A percentile compares a stretch with the other conserved stretches of the same genome.
Conservation (phyloP, 2,329 filamentous ascomycete species). For the Penicillium sp. region DNA sequence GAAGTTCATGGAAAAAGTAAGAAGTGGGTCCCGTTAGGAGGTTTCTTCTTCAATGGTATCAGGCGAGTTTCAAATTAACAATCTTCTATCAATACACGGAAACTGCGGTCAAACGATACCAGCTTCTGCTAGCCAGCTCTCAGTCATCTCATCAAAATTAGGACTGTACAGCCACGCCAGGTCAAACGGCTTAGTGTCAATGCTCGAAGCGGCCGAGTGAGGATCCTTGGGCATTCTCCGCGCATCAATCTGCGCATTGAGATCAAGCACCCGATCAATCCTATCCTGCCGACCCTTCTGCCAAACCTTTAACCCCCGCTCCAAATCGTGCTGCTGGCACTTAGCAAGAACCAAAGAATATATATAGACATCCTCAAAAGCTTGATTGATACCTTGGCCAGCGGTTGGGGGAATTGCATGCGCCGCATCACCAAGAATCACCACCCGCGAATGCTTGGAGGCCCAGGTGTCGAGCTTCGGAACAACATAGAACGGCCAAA, state of each 20-base stretch:
- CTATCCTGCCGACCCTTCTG: constrained; percentile 51
- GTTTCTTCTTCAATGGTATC: neutral
- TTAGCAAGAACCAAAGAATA: constrained; percentile 46
- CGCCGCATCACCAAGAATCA: constrained; percentile 62
- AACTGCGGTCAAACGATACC: neutral
- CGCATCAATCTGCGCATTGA: constrained; percentile 53
- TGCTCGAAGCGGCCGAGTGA: constrained; percentile 9
- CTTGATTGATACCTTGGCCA: constrained; percentile 60
- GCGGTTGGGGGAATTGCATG: constrained; percentile 64
- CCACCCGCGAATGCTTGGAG: constrained; percentile 39
- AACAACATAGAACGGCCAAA: constrained; percentile 55
- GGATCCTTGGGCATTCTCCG: constrained; percentile 45
- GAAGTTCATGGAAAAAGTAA: constrained; percentile 10
- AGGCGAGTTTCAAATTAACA: neutral
- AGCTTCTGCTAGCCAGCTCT: constrained; percentile 27
- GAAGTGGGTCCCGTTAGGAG: constrained; percentile 3
- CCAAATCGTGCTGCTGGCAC: constrained; percentile 21
- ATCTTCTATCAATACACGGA: neutral
- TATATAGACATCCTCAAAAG: constrained; percentile 56
- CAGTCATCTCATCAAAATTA: constrained; percentile 40
- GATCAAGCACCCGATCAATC: constrained; percentile 49
- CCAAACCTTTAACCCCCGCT: constrained; percentile 46
- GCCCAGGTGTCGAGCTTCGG: constrained; percentile 51
- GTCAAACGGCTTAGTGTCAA: constrained; percentile 35
- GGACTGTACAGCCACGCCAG: constrained; percentile 49